Base-by-base conservation (phyloP, 148 eudicot genomes). In the Simmondsia chinensis region DNA sequence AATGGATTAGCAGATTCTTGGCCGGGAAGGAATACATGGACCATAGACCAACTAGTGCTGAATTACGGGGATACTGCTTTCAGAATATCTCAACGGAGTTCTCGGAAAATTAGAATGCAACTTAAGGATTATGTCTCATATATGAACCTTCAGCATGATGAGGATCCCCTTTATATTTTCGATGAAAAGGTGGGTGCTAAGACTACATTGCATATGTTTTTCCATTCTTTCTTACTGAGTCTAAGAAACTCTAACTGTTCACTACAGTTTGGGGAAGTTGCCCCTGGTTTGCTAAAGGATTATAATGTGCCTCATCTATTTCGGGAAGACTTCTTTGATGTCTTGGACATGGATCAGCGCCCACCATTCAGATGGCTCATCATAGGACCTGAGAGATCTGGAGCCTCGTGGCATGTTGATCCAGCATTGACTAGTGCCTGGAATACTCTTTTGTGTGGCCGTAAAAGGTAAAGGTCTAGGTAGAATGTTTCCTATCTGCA, bases 401-500 rank as follows among this genome's bases (percentile, higher is more conserved):
- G 99, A 55, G 99, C 99, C 39, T 91, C 99, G 31, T 91, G 99
- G 99, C 99, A 91, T 69, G 99, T 91, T 57, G 99, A 91, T 82
- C 99, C 99, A 33, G 94, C 81, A 70, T 95, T 91, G 46, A 86
- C 99, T 48, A 91, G 99, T 69, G 88, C 96, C 18, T 87, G 96
- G 94, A 87, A 87, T 74, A 87, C 96, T 45, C 94, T 87, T 46
- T 46, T 87, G 8, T 72, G 68, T 59, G 96, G 96, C 34, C 86
- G 86, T 61, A 87, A 87, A 70, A 83, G 96, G 96, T 87, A 48
- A 55, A 35, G 23, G 33, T 35, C 16, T 19, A 17, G 3, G 15
- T 28, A 10, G 12, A 22, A 20, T 34, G 19, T 12, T 18, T 54
- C 22, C 32, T 11, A n/a, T 20, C n/a, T n/a, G n/a, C n/a, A n/a